Evolutionary conservation across 2,329 filamentous ascomycete genomes (phyloP).

Genomic region (Calonectria montana): DNA sequence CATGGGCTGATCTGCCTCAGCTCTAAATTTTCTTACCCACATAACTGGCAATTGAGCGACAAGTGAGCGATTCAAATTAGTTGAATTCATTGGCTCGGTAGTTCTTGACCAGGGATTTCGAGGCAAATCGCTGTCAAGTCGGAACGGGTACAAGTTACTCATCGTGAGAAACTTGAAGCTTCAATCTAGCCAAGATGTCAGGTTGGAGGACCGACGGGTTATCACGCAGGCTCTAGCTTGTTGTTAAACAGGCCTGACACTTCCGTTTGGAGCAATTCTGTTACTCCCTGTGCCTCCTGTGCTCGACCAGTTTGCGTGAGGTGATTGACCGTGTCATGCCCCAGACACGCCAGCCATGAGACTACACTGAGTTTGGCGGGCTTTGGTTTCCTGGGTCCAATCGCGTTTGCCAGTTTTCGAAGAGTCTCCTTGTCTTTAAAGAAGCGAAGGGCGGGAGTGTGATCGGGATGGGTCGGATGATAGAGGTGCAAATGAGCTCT

Average conservation of each 20-base stretch:
- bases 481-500: slow-evolving; percentile 66
- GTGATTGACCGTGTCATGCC: slow-evolving; percentile 60
- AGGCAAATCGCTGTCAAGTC: background rate
- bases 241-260: slow-evolving; percentile 45
- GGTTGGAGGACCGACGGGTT: background rate
- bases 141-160: background rate
- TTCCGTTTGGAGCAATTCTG: slow-evolving; percentile 51
- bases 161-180: background rate
- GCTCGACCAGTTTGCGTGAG: slow-evolving; percentile 54
- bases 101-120: background rate
- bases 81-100: background rate
- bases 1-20: background rate
- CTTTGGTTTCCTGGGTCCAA: slow-evolving; percentile 42
- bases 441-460: slow-evolving; percentile 59
- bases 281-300: slow-evolving; percentile 55
- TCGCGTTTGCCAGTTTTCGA: slow-evolving; percentile 40
- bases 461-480: slow-evolving; percentile 64
- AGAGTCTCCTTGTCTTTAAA: slow-evolving; percentile 51
- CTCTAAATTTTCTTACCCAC: background rate
- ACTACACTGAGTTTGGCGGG: slow-evolving; percentile 44
- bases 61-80: background rate
- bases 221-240: slow-evolving; percentile 38
- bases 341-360: slow-evolving; percentile 54
- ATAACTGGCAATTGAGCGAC: background rate
- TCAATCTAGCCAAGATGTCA: background rate